Conservation (phyloP, 2,329 filamentous ascomycete species). For the Harringtonia lauricola region DNA sequence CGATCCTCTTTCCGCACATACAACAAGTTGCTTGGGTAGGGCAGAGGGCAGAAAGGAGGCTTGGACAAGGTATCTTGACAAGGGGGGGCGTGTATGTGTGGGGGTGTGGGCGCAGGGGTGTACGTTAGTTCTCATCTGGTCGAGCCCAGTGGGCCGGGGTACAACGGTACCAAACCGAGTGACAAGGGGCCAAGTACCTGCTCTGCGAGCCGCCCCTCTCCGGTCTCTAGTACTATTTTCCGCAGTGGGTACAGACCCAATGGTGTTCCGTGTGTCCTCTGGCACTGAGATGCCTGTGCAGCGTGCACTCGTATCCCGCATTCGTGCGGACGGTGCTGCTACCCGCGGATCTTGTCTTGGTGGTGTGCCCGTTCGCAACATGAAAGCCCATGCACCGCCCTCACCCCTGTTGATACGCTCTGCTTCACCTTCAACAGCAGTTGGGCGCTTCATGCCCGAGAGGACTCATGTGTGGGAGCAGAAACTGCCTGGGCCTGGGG, state of each 20-base stretch:
- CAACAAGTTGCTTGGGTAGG: constrained; percentile 7
- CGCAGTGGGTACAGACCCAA: not conserved
- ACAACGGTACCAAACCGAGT: constrained; percentile 7
- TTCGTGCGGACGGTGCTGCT: too few species aligned
- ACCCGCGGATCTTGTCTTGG: too few species aligned
- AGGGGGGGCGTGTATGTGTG: not conserved
- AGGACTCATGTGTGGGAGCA: too few species aligned
- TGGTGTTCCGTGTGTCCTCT: not conserved
- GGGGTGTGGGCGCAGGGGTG: constrained; percentile 1
- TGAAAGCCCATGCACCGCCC: too few species aligned
- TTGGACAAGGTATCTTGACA: constrained; percentile 5
- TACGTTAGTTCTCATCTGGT: not conserved
- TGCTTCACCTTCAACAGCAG: too few species aligned
- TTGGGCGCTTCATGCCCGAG: too few species aligned
- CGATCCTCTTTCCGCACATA: constrained; percentile 3
- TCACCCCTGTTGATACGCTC: too few species aligned
- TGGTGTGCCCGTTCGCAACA: too few species aligned
- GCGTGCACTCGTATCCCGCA: too few species aligned
- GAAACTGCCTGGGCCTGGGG: too few species aligned
- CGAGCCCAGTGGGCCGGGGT: not conserved
- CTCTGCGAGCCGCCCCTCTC: too few species aligned
- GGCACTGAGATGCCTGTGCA: too few species aligned
- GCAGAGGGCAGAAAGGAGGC: constrained; percentile 8
- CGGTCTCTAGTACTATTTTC: not conserved
- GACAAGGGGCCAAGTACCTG: constrained; percentile 5